Evolutionary conservation across 495 filamentous ascomycete species (phyloP), one percentile per base, ranked within the genome.

Genomic region (Xylaria cubensis): DNA sequence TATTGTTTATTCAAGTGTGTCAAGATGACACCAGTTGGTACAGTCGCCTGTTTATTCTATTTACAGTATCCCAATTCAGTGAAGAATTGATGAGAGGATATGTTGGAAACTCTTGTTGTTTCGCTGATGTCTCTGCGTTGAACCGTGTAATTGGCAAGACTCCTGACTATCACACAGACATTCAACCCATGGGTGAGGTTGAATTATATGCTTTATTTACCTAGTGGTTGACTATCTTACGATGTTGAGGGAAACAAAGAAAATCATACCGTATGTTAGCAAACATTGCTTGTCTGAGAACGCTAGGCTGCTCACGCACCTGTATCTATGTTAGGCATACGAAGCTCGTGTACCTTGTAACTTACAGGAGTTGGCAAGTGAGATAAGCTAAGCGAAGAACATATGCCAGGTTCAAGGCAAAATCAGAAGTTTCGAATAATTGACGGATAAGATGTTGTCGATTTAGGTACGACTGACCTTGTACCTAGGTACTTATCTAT

Each of bases 21-120:
- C 3, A 1, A 10, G 10, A 42, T 29, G 10, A 26, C n/a, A 39
- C 32, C 17, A 0, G 19, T 13, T 6, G 9, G 34, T 10, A 61
- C 8, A n/a, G 32, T 61, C 39, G 58, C 32, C 32, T 61, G 58
- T 39, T 55, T 56, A 42, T 44, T 44, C 39, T 61, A 61, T 21
- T 2, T 63, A 63, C 61, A 24, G 39, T 44, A 39, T 63, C 21
- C 44, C 39, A 63, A 42, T 5, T 10, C 61, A 7, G 5, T 56
- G 53, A 56, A 17, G 24, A 17, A 17, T 17, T 56, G 53, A 24
- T 13, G 24, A 24, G n/a, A 26, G 39, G 4, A 42, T 26, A 24
- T 29, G 36, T 8, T 65, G 41, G 63, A 65, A 46, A 44, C 41
- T 65, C 19, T 21, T 17, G 24, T 24, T 65, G 63, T 50, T 65